phyloP scores from a whole-genome alignment of 176 grass and related monocot species.

The Oryza brachyantha region DNA sequence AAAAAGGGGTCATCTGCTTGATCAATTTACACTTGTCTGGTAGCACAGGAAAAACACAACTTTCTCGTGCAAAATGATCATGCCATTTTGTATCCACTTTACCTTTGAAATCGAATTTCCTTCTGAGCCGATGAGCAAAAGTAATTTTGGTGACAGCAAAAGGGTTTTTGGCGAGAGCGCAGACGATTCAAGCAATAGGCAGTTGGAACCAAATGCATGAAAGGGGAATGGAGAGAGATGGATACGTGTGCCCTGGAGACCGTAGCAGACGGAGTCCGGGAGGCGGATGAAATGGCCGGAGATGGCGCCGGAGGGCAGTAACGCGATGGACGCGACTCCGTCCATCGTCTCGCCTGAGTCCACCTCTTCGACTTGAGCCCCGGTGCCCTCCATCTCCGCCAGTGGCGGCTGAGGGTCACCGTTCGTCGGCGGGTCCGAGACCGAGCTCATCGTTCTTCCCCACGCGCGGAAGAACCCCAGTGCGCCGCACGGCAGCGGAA shows the following conservation, averaged over 20 bases:
- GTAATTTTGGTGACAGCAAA: not conserved
- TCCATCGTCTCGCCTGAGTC: conserved; percentile 58
- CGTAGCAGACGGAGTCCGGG: conserved; percentile 75
- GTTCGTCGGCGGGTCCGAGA: conserved; percentile 32
- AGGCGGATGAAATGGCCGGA: conserved; percentile 94
- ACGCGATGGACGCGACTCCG: conserved; percentile 89
- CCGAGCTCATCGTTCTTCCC: conserved; percentile 5
- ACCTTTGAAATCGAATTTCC: not conserved
- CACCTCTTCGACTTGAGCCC: conserved; percentile 25
- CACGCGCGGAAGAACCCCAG: not conserved
- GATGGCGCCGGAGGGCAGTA: conserved; percentile 75
- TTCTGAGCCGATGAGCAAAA: not conserved
- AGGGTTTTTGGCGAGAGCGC: conserved; percentile 1
- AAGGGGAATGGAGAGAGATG: not conserved
- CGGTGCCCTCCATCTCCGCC: not conserved
- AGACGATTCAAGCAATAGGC: not conserved
- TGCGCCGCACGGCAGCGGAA: not conserved
- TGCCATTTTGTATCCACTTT: not conserved
- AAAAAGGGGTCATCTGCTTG: not conserved
- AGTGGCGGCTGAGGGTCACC: not conserved
- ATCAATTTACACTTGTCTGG: not conserved
- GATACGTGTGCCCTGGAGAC: conserved; percentile 84
- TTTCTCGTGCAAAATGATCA: not conserved
- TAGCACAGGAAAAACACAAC: not conserved
- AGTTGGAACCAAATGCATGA: not conserved